phyloP scores from a whole-genome alignment of 202 grass and related monocot species.

The Setaria viridis region DNA sequence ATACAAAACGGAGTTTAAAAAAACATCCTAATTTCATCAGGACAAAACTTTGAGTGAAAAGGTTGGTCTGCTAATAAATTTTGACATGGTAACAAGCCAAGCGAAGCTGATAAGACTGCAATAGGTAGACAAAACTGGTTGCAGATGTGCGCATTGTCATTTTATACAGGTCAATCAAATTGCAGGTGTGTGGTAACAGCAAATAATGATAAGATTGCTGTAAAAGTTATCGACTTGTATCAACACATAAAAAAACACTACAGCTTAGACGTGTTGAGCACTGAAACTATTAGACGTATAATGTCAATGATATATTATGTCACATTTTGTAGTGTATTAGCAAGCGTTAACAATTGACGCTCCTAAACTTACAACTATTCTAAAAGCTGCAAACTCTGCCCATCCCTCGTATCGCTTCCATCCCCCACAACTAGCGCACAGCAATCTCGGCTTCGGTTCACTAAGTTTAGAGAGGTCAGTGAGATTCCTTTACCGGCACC shows the following conservation, averaged over 20 bases:
- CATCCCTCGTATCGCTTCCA: background rate
- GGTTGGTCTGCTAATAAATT: background rate
- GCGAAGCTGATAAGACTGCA: background rate
- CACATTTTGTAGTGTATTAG: background rate
- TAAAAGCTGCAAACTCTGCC: background rate
- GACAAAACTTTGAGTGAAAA: background rate
- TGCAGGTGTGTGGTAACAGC: background rate
- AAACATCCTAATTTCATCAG: background rate
- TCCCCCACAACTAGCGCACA: background rate
- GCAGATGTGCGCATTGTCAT: background rate
- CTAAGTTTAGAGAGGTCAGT: background rate
- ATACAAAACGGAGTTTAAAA: background rate
- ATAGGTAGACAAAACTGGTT: background rate
- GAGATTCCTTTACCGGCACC: slow-evolving; percentile 42
- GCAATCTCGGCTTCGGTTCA: background rate
- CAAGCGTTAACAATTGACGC: background rate
- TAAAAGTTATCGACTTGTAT: background rate
- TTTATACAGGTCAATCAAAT: background rate
- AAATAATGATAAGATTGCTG: background rate
- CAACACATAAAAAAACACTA: background rate
- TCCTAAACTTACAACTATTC: background rate
- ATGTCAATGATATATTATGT: background rate
- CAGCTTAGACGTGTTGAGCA: background rate
- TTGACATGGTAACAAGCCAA: background rate
- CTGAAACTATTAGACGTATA: background rate